Evolutionary conservation across 2,329 filamentous ascomycete genomes (phyloP).

Genomic region (Penicillium sp.): DNA sequence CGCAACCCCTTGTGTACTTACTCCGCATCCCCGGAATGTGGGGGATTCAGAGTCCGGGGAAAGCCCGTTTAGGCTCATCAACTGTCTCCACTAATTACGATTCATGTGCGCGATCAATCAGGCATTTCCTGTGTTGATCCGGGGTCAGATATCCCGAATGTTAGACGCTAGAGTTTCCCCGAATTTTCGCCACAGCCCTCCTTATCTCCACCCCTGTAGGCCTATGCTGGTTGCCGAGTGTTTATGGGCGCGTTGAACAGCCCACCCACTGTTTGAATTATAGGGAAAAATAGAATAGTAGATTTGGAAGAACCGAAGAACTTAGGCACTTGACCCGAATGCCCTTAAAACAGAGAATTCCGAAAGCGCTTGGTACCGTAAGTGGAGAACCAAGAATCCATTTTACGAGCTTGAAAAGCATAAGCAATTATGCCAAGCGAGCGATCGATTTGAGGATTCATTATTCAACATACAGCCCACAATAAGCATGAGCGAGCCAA

Average conservation of each 20-base stretch:
- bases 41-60: slow-evolving; percentile 4
- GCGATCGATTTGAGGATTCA: no score
- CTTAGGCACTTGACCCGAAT: no score
- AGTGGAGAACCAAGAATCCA: no score
- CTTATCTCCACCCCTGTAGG: background rate
- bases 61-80: background rate
- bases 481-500: no score
- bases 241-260: background rate
- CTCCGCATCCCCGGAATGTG: slow-evolving; percentile 12
- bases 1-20: background rate
- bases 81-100: background rate
- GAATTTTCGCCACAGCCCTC: background rate
- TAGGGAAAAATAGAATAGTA: no score
- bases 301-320: no score
- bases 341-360: no score
- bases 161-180: background rate
- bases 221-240: background rate
- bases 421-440: no score
- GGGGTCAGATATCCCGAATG: slow-evolving; percentile 8
- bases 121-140: background rate
- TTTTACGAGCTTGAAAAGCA: no score
- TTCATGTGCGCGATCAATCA: background rate
- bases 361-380: no score
- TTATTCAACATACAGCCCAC: no score
- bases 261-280: no score